Evolutionary conservation across 352 stramenopile species (phyloP).

Genomic region (Phytophthora lateralis): DNA sequence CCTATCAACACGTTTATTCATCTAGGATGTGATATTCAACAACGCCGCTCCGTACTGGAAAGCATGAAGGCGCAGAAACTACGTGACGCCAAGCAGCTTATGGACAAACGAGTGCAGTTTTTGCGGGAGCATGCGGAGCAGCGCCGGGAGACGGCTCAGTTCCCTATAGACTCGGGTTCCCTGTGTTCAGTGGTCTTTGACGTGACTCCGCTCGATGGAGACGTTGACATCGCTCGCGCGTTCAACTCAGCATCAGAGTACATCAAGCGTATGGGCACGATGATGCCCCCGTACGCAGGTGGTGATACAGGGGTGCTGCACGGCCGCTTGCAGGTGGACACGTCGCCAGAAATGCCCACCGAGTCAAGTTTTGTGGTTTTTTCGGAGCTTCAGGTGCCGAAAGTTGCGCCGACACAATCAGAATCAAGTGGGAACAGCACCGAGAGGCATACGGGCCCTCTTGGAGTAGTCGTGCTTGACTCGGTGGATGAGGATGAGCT

Average conservation of each 20-base stretch:
- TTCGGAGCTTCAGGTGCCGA: conserved; percentile 26
- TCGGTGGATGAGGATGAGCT: conserved; percentile 46
- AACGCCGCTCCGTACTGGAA: conserved; percentile 43
- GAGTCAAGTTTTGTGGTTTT: conserved; percentile 48
- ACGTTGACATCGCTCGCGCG: conserved; percentile 11
- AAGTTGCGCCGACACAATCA: neutral
- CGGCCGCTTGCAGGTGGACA: conserved; percentile 29
- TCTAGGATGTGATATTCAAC: conserved; percentile 37
- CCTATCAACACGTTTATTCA: conserved; percentile 55
- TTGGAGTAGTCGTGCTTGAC: conserved; percentile 34
- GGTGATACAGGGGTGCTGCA: conserved; percentile 34
- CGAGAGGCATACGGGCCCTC: conserved; percentile 6
- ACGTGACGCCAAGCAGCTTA: conserved; percentile 46
- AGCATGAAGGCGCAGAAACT: conserved; percentile 56
- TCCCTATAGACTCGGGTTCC: conserved; percentile 32
- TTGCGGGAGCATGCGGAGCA: conserved; percentile 34
- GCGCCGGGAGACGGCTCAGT: conserved; percentile 38
- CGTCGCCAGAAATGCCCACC: conserved; percentile 27
- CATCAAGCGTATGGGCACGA: conserved; percentile 12
- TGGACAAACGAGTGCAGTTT: conserved; percentile 56
- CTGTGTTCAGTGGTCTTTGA: conserved; percentile 44
- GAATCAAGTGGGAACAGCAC: conserved; percentile 2
- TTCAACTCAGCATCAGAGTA: conserved; percentile 22
- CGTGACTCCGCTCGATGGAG: conserved; percentile 27
- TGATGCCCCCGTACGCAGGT: conserved; percentile 23